phyloP scores from a whole-genome alignment of 2,329 filamentous ascomycete species.

The Penicillium sp. region DNA sequence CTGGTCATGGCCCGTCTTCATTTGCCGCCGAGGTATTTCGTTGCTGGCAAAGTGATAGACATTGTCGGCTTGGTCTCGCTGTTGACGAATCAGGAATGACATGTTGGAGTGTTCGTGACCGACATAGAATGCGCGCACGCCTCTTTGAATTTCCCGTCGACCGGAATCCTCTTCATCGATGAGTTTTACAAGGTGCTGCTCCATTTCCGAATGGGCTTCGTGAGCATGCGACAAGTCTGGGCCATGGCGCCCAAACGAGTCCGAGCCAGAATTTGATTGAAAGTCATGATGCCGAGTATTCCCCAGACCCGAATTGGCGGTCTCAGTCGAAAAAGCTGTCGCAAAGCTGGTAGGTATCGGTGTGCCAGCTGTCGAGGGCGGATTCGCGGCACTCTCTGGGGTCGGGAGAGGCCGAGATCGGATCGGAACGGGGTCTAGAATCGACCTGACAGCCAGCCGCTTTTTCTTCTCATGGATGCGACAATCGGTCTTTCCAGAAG shows the following conservation, averaged over 20 bases:
- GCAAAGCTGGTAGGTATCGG: slow-evolving; percentile 23
- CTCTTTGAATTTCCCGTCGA: slow-evolving; percentile 43
- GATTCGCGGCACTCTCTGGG: slow-evolving; percentile 20
- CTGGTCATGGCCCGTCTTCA: slow-evolving; percentile 41
- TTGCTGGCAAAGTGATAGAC: slow-evolving; percentile 42
- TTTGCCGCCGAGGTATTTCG: slow-evolving; percentile 39
- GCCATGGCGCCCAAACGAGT: slow-evolving; percentile 21
- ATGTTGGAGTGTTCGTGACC: slow-evolving; percentile 53
- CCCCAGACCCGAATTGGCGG: slow-evolving; percentile 15
- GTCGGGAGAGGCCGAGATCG: slow-evolving; percentile 34
- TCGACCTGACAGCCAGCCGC: slow-evolving; percentile 37
- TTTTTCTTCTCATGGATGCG: slow-evolving; percentile 49
- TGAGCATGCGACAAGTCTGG: slow-evolving; percentile 31
- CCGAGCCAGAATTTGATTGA: slow-evolving; percentile 15
- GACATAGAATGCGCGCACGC: slow-evolving; percentile 49
- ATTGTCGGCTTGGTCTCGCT: slow-evolving; percentile 38
- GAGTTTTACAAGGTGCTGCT: slow-evolving; percentile 47
- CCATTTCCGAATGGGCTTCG: slow-evolving; percentile 38
- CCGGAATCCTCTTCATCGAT: slow-evolving; percentile 46
- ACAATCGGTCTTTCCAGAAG: slow-evolving; percentile 40
- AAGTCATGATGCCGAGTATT: slow-evolving; percentile 16
- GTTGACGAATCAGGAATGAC: slow-evolving; percentile 50
- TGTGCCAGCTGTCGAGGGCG: slow-evolving; percentile 15
- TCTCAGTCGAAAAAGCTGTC: slow-evolving; percentile 20
- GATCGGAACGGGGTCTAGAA: slow-evolving; percentile 44